These are phyloP conservation scores for Hymenoscyphus fructigenus DNA, from an alignment of 2,329 filamentous ascomycete species.

Conservation along the genomic window DNA sequence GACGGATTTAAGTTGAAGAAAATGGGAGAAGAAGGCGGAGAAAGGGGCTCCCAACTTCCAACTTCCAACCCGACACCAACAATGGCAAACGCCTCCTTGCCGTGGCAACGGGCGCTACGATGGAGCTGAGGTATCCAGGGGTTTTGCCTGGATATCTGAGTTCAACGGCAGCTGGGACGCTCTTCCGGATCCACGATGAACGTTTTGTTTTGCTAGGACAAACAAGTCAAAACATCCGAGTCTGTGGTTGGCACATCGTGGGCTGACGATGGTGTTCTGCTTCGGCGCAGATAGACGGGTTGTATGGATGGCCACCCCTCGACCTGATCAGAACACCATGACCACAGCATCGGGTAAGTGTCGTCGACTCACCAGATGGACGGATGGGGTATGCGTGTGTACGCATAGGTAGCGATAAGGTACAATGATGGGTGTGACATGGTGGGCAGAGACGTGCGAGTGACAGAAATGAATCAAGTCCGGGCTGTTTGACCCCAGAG, in stretches of 20 bases:
- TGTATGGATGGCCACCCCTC: not conserved
- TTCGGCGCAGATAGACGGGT: too few relatives aligned
- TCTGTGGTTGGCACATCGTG: not conserved
- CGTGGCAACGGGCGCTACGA: not conserved
- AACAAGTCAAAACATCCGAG: not conserved
- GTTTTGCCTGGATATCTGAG: not conserved
- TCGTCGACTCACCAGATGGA: not conserved
- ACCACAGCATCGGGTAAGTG: not conserved
- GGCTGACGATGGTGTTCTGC: not conserved
- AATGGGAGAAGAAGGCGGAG: too few relatives aligned
- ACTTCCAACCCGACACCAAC: too few relatives aligned
- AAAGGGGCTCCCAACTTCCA: too few relatives aligned
- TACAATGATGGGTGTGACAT: not conserved
- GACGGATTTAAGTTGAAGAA: not conserved
- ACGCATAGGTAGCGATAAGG: not conserved
- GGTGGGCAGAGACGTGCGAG: not conserved
- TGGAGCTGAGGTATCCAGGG: not conserved
- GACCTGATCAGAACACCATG: not conserved
- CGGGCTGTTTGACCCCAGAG: slow-evolving; percentile 3
- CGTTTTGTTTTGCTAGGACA: too few relatives aligned
- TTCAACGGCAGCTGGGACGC: too few relatives aligned
- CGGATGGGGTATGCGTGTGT: not conserved
- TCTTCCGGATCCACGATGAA: too few relatives aligned
- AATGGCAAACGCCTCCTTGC: not conserved
- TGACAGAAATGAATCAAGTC: slow-evolving; percentile 2